Base-by-base conservation (phyloP, 305 asterid species). In the Fraxinus albicans region DNA sequence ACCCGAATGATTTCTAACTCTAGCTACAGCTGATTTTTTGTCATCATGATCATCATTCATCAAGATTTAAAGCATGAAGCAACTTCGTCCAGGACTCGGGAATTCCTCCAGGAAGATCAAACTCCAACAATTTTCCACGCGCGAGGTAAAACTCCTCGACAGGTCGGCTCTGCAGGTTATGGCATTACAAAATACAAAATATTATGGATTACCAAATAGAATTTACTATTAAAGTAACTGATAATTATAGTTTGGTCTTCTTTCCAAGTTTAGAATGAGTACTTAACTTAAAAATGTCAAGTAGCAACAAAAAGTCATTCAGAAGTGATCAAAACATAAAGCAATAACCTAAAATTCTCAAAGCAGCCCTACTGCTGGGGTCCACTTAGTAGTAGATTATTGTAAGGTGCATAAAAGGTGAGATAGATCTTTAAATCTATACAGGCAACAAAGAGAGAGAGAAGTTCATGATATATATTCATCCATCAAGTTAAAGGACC, bases 81-180 rank as follows among this genome's bases (percentile, higher is more conserved):
- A 95, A 84, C 94, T 94, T 95, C 6, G 91, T 78, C 98, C 98
- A 95, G 4, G 99, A 95, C 83, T 94, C 95, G 6, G 97, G 98
- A 63, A 95, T 94, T 82, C 99, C 99, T 50, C 99, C 98, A 0
- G 98, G 99, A 85, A 95, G 98, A 84, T 94, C 95, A 67, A 95
- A 95, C 84, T 94, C 97, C 91, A 94, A 84, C 76, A 95, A 86
- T 81, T 88, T 94, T 31, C 94, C 98, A 69, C 94, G 94, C 27
- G 70, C 82, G 17, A 95, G 96, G 50, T 92, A 95, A 78, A 91
- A 95, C 42, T 94, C 98, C 88, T 95, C 98, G 31, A 94, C 95
- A 0, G 98, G 97, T 19, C 33, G 94, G 86, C 97, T 92, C 99
- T 95, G 93, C 85, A 86, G 72, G 79, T 1, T 70, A 73, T 29